Conservation (phyloP, 306 rosid genomes). For the Cucumis cinereus region DNA sequence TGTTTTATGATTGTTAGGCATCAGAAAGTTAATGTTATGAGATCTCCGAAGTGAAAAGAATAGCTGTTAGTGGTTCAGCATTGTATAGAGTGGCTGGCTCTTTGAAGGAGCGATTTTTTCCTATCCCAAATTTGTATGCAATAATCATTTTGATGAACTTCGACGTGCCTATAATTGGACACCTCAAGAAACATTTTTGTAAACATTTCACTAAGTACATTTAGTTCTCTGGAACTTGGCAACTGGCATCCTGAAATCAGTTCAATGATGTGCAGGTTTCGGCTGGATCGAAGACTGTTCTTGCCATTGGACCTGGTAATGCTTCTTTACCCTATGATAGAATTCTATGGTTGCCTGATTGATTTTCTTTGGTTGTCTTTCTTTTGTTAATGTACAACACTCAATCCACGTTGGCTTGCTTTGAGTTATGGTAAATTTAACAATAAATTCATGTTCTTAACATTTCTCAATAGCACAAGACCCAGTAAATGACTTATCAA, state of each 20-base stretch:
- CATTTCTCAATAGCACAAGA: not conserved
- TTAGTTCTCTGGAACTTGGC: not conserved
- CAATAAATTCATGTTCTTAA: not conserved
- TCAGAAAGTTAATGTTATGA: not conserved
- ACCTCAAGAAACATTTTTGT: not conserved
- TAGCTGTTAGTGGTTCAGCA: not conserved
- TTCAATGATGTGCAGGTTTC: slow-evolving; percentile 38
- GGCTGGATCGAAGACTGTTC: slow-evolving; percentile 82
- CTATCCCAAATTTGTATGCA: not conserved
- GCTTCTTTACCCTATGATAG: not conserved
- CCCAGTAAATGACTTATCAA: not conserved
- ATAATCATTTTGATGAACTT: not conserved
- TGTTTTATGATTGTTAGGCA: not conserved
- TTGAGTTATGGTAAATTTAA: not conserved
- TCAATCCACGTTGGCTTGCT: not conserved
- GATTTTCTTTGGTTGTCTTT: not conserved
- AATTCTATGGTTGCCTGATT: not conserved
- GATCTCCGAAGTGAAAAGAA: not conserved
- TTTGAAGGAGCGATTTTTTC: not conserved
- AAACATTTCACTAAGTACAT: not conserved
- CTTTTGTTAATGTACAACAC: not conserved
- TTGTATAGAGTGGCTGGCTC: not conserved
- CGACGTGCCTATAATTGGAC: too few relatives aligned
- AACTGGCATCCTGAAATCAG: not conserved
- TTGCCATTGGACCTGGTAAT: slow-evolving; percentile 88